phyloP scores from a whole-genome alignment of 2,329 filamentous ascomycete species.

The Exserohilum turcica region DNA sequence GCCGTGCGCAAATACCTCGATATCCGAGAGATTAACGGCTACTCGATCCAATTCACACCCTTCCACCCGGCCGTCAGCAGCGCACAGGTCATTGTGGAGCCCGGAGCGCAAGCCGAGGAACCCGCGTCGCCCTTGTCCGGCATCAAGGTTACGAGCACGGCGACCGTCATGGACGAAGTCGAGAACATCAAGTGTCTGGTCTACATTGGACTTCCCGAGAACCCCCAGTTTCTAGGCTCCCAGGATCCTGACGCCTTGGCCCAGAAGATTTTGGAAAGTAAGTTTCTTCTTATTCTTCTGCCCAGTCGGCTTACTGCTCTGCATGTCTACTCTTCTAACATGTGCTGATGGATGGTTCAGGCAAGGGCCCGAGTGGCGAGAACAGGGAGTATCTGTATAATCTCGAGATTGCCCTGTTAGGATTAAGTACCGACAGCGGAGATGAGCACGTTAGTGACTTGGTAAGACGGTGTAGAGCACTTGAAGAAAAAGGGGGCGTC shows the following conservation, averaged over 20 bases:
- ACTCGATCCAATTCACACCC: constrained; percentile 87
- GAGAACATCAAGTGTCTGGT: constrained; percentile 63
- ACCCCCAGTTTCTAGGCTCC: constrained; percentile 86
- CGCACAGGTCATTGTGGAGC: constrained; percentile 30
- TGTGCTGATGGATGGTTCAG: background rate
- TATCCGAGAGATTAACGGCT: constrained; percentile 96
- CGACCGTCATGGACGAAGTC: background rate
- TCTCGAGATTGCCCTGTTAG: constrained; percentile 75
- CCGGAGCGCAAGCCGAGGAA: background rate
- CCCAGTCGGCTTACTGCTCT: background rate
- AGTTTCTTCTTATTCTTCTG: constrained; percentile 15
- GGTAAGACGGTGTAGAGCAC: constrained; percentile 69
- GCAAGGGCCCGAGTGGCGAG: constrained; percentile 76
- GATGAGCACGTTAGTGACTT: constrained; percentile 87
- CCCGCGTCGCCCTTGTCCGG: constrained; percentile 27
- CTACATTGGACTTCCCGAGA: constrained; percentile 92
- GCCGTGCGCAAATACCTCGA: constrained; percentile 91
- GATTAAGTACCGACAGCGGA: constrained; percentile 74
- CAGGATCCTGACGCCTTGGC: constrained; percentile 80
- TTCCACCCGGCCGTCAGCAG: constrained; percentile 67
- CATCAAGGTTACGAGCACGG: constrained; percentile 43
- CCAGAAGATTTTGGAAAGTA: constrained; percentile 75
- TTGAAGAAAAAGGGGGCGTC: constrained; percentile 55
- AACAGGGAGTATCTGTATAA: constrained; percentile 89
- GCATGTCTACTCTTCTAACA: no score